Base-by-base conservation (phyloP, 2,329 filamentous ascomycete species). In the Pseudocercospora cruenta region DNA sequence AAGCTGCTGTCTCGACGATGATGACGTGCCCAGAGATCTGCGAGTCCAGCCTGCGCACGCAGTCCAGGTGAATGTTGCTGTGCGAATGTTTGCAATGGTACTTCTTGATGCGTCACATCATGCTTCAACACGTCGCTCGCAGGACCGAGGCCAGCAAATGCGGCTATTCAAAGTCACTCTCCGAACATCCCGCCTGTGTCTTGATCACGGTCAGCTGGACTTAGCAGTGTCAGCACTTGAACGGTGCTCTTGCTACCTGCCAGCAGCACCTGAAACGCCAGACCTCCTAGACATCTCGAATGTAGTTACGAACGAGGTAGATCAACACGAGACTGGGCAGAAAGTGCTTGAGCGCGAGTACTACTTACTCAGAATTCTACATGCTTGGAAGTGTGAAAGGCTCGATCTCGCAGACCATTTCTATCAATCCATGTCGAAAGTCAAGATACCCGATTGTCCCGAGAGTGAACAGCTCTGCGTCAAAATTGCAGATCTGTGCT, bases 321-420 rank as follows among this genome's bases (percentile, higher is more conserved):
- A 68, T 49, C 69, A 72, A 16, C 77, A 79, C 31, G 68, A 75
- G 6, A 72, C 73, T 8, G 67, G 79, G 36, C 71, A 77, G 8
- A 76, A 76, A 14, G 78, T 78, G 53, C 75, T 89, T 14, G 81
- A 86, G 33, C 81, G 82, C 0, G 87, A 92, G 69, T 93, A 91
- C 71, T 84, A 88, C 47, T 84, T 88, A 4, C 77, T 93, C 66
- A 85, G 91, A 33, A 88, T 88, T 43, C 83, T 85, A 33, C 77
- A 95, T 78, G 92, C 93, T 79, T 96, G 90, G 88, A 88, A 88
- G 71, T 89, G 93, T 74, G 83, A 87, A 47, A 86, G 90, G 47
- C 82, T 91, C 14, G 91, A 94, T 64, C 85, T 93, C 57, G 91
- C 92, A 28, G 92, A 96, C 62, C 88, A 92, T 76, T 88, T 95